Evolutionary conservation across 73 alveolate species (phyloP).

Genomic region (Tetrahymena borealis): DNA sequence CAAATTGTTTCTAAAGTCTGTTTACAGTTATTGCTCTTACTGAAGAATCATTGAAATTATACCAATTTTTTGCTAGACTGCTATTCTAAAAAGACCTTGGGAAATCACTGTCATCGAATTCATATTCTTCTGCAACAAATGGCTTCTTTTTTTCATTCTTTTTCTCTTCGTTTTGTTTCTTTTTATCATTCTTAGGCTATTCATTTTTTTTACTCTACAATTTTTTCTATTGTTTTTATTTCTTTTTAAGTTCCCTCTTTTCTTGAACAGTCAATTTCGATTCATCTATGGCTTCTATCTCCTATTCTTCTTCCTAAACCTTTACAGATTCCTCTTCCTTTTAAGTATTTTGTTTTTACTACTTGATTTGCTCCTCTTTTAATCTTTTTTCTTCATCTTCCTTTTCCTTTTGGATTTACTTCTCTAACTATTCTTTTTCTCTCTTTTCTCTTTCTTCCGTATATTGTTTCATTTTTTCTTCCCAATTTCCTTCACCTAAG

Average conservation of each 20-base stretch:
- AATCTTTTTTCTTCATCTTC: slow-evolving; percentile 34
- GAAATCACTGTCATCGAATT: slow-evolving; percentile 69
- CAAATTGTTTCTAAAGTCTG: slow-evolving; percentile 72
- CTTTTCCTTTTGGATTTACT: slow-evolving; percentile 4
- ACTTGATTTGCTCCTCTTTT: slow-evolving; percentile 38
- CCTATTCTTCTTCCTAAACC: background rate
- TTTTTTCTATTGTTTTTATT: slow-evolving; percentile 32
- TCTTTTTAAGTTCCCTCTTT: background rate
- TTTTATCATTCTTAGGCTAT: background rate
- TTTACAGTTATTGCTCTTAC: slow-evolving; percentile 84
- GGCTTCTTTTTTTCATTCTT: slow-evolving; percentile 48
- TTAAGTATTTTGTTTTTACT: slow-evolving; percentile 30
- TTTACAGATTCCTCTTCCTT: slow-evolving; percentile 2
- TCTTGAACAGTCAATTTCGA: slow-evolving; percentile 10
- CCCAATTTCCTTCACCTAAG: slow-evolving; percentile 90
- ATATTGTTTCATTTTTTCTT: slow-evolving; percentile 58
- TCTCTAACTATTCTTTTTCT: slow-evolving; percentile 16
- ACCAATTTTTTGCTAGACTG: slow-evolving; percentile 84
- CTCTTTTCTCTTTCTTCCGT: slow-evolving; percentile 46
- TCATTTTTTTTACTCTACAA: background rate
- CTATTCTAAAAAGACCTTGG: slow-evolving; percentile 79
- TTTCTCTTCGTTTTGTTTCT: slow-evolving; percentile 23
- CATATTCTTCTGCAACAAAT: slow-evolving; percentile 16
- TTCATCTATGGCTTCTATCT: background rate
- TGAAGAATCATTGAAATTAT: slow-evolving; percentile 88